Conservation (phyloP, 306 rosid genomes). For the Pterocarpus santalinus region DNA sequence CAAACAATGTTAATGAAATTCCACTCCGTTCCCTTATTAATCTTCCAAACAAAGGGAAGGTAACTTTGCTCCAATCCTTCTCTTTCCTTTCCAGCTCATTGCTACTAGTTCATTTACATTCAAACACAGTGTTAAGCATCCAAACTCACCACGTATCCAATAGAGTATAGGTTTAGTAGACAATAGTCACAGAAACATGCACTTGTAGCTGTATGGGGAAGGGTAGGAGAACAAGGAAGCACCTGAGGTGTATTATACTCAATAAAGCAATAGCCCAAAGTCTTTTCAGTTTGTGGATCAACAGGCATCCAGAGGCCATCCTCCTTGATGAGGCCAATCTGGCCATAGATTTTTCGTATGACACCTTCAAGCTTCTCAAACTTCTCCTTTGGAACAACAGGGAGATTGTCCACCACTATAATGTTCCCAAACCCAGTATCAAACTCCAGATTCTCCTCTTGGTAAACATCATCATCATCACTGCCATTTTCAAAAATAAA, state of each 20-base stretch:
- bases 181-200: background rate
- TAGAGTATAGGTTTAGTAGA: background rate
- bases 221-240: background rate
- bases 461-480: slow-evolving; percentile 69
- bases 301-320: slow-evolving; percentile 91
- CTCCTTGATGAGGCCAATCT: slow-evolving; percentile 76
- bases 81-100: background rate
- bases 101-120: too few relatives aligned
- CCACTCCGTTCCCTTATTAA: background rate
- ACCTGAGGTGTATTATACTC: slow-evolving; percentile 83
- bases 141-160: background rate
- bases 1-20: too few relatives aligned
- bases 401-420: slow-evolving; percentile 81
- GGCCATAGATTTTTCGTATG: slow-evolving; percentile 73
- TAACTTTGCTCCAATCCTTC: background rate
- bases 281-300: slow-evolving; percentile 63
- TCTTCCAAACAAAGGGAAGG: background rate
- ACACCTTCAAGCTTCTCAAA: slow-evolving; percentile 81
- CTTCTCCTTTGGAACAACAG: slow-evolving; percentile 76
- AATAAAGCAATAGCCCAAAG: slow-evolving; percentile 77
- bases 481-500: slow-evolving; percentile 36
- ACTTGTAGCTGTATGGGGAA: too few relatives aligned
- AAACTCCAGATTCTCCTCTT: slow-evolving; percentile 66
- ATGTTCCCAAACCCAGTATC: slow-evolving; percentile 79
- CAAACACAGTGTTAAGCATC: background rate